Percentiles rank a stretch among this genome's conserved stretches.
Evolutionary conservation across 768 basidiomycete genomes (phyloP).

Genomic region (Lentinula aciculospora): DNA sequence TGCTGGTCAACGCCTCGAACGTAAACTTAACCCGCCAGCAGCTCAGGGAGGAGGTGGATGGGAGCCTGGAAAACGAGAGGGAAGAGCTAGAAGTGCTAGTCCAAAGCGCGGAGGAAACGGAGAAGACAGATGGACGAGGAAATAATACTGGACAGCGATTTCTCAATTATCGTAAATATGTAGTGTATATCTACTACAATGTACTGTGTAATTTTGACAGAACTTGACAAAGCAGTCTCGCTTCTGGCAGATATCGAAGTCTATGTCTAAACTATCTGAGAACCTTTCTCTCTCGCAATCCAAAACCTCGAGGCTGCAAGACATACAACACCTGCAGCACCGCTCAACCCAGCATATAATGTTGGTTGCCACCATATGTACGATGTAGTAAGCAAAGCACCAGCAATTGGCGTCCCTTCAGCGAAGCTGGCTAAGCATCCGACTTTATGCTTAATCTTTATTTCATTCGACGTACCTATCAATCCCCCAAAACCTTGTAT

Average conservation of each 20-base stretch:
- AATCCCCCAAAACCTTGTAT: slow-evolving; percentile 4
- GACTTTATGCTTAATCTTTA: not conserved
- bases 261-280: not conserved
- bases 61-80: slow-evolving; percentile 67
- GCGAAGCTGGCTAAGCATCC: not conserved
- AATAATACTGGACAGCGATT: slow-evolving; percentile 20
- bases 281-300: not conserved
- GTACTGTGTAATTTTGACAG: too few relatives aligned
- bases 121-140: slow-evolving; percentile 76
- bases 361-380: slow-evolving; percentile 2
- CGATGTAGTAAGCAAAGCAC: slow-evolving; percentile 5
- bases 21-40: slow-evolving; percentile 61
- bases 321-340: not conserved
- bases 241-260: not conserved
- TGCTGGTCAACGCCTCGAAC: slow-evolving; percentile 79
- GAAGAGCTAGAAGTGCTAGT: slow-evolving; percentile 55
- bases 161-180: not conserved
- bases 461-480: slow-evolving; percentile 1
- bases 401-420: slow-evolving; percentile 7
- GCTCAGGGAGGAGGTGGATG: slow-evolving; percentile 73
- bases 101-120: slow-evolving; percentile 62
- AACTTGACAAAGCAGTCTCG: too few relatives aligned
- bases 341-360: slow-evolving; percentile 1
- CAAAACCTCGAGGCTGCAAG: slow-evolving; percentile 3
- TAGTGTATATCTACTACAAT: not conserved